These are phyloP conservation scores for Clarireedia monteithiana DNA, from an alignment of 2,329 filamentous ascomycete species.

Conservation along the genomic window DNA sequence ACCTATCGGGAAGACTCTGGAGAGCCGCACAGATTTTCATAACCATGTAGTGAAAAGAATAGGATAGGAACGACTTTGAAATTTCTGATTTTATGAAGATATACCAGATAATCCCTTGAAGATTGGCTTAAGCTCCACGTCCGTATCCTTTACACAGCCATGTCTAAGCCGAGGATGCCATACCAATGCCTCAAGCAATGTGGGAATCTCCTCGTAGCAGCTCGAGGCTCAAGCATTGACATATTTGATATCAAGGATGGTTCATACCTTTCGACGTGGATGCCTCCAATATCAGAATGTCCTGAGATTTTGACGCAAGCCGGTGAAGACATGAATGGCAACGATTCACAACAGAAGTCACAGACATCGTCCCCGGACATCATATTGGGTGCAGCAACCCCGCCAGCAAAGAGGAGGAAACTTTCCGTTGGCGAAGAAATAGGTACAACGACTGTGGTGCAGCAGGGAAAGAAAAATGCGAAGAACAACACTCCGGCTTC, in stretches of 20 bases:
- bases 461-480: constrained; percentile 17
- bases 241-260: constrained; percentile 55
- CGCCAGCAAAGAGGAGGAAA: constrained; percentile 29
- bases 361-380: constrained; percentile 1
- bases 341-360: background rate
- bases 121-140: no score
- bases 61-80: background rate
- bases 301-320: background rate
- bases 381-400: constrained; percentile 8
- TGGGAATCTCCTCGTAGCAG: constrained; percentile 59
- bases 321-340: background rate
- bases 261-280: constrained; percentile 42
- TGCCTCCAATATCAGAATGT: constrained; percentile 17
- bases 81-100: background rate
- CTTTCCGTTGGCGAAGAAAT: constrained; percentile 13
- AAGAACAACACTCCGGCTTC: constrained; percentile 12
- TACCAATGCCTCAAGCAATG: constrained; percentile 54
- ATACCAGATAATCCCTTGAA: background rate
- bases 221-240: constrained; percentile 64
- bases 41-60: no score
- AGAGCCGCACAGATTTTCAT: no score
- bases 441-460: constrained; percentile 12
- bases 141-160: background rate
- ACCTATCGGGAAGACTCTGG: no score
- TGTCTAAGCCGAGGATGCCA: constrained; percentile 42